phyloP scores from a whole-genome alignment of 1,284 basidiomycete species.

The Inonotus obliquus region DNA sequence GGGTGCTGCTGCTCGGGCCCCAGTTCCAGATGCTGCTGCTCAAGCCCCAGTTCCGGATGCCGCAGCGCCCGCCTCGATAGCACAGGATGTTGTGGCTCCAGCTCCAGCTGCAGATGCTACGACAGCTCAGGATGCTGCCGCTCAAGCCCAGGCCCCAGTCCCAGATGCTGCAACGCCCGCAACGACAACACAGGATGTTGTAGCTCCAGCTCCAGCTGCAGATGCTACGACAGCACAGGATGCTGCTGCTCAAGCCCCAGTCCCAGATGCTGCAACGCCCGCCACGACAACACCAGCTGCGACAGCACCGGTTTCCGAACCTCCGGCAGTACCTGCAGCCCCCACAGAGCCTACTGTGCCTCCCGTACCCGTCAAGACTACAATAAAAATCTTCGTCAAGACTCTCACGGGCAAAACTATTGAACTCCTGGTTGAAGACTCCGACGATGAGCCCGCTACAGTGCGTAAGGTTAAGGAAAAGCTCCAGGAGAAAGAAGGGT shows the following conservation, averaged over 20 bases:
- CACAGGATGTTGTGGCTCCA: not conserved
- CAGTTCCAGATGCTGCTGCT: too few species aligned
- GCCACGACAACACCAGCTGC: too few species aligned
- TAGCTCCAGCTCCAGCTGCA: too few species aligned
- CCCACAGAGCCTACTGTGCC: not conserved
- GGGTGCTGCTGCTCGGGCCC: too few species aligned
- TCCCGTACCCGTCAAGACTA: not conserved
- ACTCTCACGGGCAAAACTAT: constrained; percentile 59
- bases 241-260: too few species aligned
- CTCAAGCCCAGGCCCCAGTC: too few species aligned
- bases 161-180: too few species aligned
- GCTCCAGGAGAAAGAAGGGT: constrained; percentile 47
- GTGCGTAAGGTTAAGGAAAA: constrained; percentile 53
- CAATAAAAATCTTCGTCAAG: constrained; percentile 45
- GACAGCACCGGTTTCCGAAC: not conserved
- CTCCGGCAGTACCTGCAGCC: not conserved
- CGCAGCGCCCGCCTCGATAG: not conserved
- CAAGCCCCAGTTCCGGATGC: too few species aligned
- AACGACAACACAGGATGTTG: too few species aligned
- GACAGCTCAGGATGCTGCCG: too few species aligned
- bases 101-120: not conserved
- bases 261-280: not conserved
- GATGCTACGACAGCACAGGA: too few species aligned
- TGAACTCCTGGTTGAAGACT: constrained; percentile 54
- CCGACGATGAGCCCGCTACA: constrained; percentile 34